phyloP scores from a whole-genome alignment of 495 filamentous ascomycete species.

The Astrothelium macrocarpum region DNA sequence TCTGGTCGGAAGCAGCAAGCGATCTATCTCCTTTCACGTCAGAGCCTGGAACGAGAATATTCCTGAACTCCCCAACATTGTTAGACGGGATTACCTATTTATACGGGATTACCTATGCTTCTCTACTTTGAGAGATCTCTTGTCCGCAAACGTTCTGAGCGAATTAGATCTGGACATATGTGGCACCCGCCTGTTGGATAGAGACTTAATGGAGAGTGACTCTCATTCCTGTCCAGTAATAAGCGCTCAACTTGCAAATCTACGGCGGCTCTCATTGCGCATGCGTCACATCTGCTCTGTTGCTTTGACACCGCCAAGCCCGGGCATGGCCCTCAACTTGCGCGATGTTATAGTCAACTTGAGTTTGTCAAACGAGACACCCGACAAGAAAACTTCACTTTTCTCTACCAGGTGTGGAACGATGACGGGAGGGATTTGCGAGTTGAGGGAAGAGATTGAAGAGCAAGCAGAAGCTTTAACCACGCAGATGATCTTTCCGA shows the following conservation, averaged over 20 bases:
- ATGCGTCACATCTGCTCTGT: not conserved
- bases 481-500: not conserved
- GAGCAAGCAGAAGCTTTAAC: not conserved
- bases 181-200: not conserved
- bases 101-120: not conserved
- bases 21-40: not conserved
- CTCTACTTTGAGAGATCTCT: not conserved
- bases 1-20: not conserved
- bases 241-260: not conserved
- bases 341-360: not conserved
- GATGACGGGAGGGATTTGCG: not conserved
- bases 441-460: not conserved
- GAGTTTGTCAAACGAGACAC: not conserved
- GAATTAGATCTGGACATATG: not conserved
- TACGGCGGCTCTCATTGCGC: conserved; percentile 1
- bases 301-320: not conserved
- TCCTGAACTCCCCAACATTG: too few relatives aligned
- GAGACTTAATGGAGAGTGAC: not conserved
- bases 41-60: not conserved
- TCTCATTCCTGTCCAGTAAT: not conserved
- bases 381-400: not conserved
- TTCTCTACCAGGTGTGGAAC: not conserved
- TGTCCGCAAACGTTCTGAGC: not conserved
- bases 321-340: not conserved
- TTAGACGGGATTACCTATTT: too few relatives aligned